Evolutionary conservation across 495 filamentous ascomycete genomes (phyloP), one percentile per base, ranked within the genome.

Genomic region (Penicillium crystallinum): DNA sequence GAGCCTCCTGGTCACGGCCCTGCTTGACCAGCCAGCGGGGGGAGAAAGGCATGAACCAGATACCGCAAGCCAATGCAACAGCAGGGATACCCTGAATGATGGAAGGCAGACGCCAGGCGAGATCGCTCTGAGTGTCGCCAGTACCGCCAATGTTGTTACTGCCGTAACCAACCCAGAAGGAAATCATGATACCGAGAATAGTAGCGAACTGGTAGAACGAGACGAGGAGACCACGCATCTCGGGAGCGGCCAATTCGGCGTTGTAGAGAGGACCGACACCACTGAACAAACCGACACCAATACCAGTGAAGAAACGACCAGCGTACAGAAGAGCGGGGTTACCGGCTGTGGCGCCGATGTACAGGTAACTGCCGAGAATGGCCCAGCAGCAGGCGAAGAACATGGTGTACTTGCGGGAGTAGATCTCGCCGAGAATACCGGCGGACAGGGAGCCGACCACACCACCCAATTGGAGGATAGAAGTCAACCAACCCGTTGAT

Each of bases 131-230:
- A 5, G 47, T 55, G 18, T 52, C 62, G 1, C 75, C 75, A 8
- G 54, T 66, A 2, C 69, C 64, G 4, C 66, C 66, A 23, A 71
- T 75, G 50, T 73, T 69, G 56, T 75, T 74, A 44, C 66, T 69
- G 10, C 68, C 68, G 42, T 89, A 90, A 55, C 87, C 83, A 58
- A 88, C 82, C 72, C 87, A 89, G 69, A 83, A 91, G 59, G 86
- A 84, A 42, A 84, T 79, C 58, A 83, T 64, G 41, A 81, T 84
- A 25, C 78, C 85, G 82, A 89, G 88, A 30, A 86, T 90, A 37
- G 90, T 90, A 9, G 88, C 86, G 82, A 87, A 90, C 65, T 91
- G 88, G 64, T 90, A 88, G 22, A 86, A 74, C 21, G 82, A 84
- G 10, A 90, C 86, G 15, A 91, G 76, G 17, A 87, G 76, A 19